Evolutionary conservation across 2,329 filamentous ascomycete species (phyloP), one percentile per base, ranked within the genome.

Genomic region (Scedosporium boydii): DNA sequence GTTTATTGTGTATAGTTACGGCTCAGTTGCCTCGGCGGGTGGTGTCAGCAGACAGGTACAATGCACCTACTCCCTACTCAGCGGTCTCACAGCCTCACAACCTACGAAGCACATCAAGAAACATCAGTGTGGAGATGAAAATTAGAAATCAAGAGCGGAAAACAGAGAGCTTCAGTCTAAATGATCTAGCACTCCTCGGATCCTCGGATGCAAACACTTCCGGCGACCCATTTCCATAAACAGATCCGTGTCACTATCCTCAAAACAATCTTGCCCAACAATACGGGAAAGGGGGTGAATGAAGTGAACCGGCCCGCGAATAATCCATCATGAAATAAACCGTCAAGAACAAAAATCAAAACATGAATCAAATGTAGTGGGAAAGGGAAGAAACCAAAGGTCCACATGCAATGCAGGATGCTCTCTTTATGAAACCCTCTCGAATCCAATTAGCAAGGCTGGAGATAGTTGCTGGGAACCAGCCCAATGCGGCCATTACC

Each of bases 391-490:
- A 29, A 23, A 55, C 27, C 5, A 4, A 48, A 18, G 16, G 18
- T 18, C 44, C 18, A 18, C 44, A 48, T 48, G 44, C 23, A 38
- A 55, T 27, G 18, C 51, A 55, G 12, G 21, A 23, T 23, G 7
- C 51, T 55, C 29, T 18, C 59, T 29, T 6, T 44, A n/a, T 14
- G 4, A 38, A 12, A 18, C 29, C 44, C 9, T n/a, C 44, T 38
- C n/a, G 10, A 29, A 29, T 29, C 12, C 51, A 55, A 56, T 71
- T 70, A 82, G 64, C 78, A 80, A 55, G 80, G 75, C 72, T 86
- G 82, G 64, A 88, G 77, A 68, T 88, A 88, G 71, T 88, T 88
- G 73, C 86, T 88, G 66, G 86, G 86, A 66, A 88, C 85, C 70
- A 88, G 78, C 64, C 86, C 86, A 63, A 81, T 72, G 59, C 76